A percentile compares a stretch with the other conserved stretches of the same genome.
phyloP scores from a whole-genome alignment of 108 stramenopile species.

The Mediolabrus comicus region DNA sequence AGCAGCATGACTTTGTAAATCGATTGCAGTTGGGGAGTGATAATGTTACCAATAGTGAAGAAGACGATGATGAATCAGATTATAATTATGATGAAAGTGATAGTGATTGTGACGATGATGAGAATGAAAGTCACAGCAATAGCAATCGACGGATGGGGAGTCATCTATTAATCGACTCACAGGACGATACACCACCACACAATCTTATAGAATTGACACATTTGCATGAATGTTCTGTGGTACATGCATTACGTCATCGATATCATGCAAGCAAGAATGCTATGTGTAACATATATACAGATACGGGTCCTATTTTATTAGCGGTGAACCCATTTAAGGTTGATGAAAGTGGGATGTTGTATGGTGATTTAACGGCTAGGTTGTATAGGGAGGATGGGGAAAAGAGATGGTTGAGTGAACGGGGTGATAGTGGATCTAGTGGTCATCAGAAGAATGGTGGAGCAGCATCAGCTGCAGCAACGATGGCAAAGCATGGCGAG shows the following conservation, averaged over 20 bases:
- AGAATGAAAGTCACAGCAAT: not conserved
- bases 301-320: slow-evolving; percentile 60
- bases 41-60: not conserved
- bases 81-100: slow-evolving; percentile 14
- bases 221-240: slow-evolving; percentile 43
- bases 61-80: slow-evolving; percentile 17
- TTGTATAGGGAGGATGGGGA: slow-evolving; percentile 20
- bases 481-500: too few relatives aligned
- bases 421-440: not conserved
- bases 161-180: not conserved
- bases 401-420: slow-evolving; percentile 10
- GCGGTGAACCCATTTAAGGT: slow-evolving; percentile 66
- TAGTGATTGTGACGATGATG: slow-evolving; percentile 11
- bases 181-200: slow-evolving; percentile 1
- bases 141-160: not conserved
- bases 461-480: not conserved
- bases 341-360: slow-evolving; percentile 20
- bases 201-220: slow-evolving; percentile 45
- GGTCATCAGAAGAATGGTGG: not conserved
- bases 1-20: slow-evolving; percentile 19
- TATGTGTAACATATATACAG: slow-evolving; percentile 46
- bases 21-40: not conserved
- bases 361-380: slow-evolving; percentile 8
- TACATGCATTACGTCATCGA: slow-evolving; percentile 43
- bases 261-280: slow-evolving; percentile 29